Conservation (phyloP, 441 rosid species). For the Eutrema salsugineum region DNA sequence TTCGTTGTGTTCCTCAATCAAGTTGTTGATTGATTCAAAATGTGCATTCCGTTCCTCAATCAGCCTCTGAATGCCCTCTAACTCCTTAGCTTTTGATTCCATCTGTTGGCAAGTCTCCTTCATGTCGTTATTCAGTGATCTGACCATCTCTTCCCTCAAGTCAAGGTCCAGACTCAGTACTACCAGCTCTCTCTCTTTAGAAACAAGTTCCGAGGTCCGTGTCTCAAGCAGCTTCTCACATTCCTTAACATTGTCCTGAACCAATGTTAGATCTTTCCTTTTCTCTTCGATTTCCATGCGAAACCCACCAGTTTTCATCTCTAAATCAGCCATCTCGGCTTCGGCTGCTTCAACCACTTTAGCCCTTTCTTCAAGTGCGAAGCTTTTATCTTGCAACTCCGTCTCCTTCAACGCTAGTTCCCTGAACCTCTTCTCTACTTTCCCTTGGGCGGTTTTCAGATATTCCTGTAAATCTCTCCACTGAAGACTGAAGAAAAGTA, state of each 20-base stretch:
- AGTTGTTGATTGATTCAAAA: neutral
- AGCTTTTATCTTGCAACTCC: neutral
- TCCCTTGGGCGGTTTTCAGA: constrained; percentile 7
- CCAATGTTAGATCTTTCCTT: neutral
- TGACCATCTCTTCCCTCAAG: constrained; percentile 17
- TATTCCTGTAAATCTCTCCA: constrained; percentile 47
- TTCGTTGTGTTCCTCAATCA: constrained; percentile 7
- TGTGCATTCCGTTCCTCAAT: constrained; percentile 8
- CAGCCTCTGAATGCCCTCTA: constrained; percentile 2
- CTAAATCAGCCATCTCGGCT: neutral
- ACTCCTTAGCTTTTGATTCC: constrained; percentile 27
- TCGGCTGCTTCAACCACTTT: constrained; percentile 28
- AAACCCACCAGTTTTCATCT: constrained; percentile 8
- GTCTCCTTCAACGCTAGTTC: constrained; percentile 26
- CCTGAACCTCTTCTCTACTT: constrained; percentile 15
- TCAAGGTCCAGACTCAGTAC: constrained; percentile 13
- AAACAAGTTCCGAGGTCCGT: constrained; percentile 12
- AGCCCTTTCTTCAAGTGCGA: constrained; percentile 20
- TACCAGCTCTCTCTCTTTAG: constrained; percentile 21
- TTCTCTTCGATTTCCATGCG: constrained; percentile 11
- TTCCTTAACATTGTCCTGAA: neutral
- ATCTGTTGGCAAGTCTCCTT: constrained; percentile 23
- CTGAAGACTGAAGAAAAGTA: constrained; percentile 38
- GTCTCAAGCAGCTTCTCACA: constrained; percentile 6
- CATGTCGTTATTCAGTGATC: constrained; percentile 9